These are phyloP conservation scores for Pichia heedii DNA, from an alignment of 805 yeast species.

Conservation along the genomic window DNA sequence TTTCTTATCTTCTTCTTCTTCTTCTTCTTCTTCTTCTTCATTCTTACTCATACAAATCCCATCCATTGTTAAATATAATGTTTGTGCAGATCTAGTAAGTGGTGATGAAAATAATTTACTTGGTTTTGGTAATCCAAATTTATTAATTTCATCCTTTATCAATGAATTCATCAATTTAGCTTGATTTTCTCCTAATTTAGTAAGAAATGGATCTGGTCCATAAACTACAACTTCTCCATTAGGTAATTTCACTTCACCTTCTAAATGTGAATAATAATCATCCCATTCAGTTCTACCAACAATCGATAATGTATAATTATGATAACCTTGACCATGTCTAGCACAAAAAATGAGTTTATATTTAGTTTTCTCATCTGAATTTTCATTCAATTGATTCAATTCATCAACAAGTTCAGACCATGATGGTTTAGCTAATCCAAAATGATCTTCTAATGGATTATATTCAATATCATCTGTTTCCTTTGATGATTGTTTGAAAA, in stretches of 20 bases:
- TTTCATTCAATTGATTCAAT: slow-evolving; percentile 29
- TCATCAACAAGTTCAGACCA: slow-evolving; percentile 33
- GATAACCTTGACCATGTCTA: slow-evolving; percentile 66
- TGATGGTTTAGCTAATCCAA: slow-evolving; percentile 33
- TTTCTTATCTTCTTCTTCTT: slow-evolving; percentile 5
- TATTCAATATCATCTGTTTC: slow-evolving; percentile 39
- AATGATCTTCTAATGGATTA: slow-evolving; percentile 33
- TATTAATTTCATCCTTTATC: slow-evolving; percentile 34
- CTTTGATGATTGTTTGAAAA: slow-evolving; percentile 38
- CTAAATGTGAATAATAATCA: slow-evolving; percentile 39
- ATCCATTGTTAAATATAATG: slow-evolving; percentile 44
- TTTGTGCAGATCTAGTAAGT: slow-evolving; percentile 53
- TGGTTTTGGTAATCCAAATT: slow-evolving; percentile 48
- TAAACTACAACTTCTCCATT: slow-evolving; percentile 37
- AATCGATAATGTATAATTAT: slow-evolving; percentile 44
- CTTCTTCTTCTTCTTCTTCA: slow-evolving; percentile 7
- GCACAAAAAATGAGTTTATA: slow-evolving; percentile 47
- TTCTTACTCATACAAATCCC: slow-evolving; percentile 27
- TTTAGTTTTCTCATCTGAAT: slow-evolving; percentile 22
- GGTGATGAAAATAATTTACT: slow-evolving; percentile 50
- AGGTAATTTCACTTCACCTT: slow-evolving; percentile 33
- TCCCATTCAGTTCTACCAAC: slow-evolving; percentile 56
- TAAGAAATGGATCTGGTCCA: slow-evolving; percentile 56
- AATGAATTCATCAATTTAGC: slow-evolving; percentile 39
- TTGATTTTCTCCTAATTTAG: slow-evolving; percentile 46